Conservation (phyloP, 495 filamentous ascomycete genomes). For the Penicillium simplicissimum region DNA sequence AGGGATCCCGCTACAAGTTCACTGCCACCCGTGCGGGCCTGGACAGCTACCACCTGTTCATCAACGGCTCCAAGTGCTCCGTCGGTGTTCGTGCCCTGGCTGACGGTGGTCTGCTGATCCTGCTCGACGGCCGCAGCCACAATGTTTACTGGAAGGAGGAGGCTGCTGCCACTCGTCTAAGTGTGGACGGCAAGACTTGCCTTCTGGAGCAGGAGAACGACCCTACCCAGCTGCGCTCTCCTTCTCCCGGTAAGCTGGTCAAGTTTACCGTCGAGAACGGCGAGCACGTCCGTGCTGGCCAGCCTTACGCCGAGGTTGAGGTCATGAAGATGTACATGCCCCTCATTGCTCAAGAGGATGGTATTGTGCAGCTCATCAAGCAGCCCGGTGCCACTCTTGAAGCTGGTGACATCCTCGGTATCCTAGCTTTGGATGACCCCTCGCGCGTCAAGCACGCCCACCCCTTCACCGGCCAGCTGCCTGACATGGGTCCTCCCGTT, state of each 20-base stretch:
- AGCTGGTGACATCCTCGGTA: constrained; percentile 97
- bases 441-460: constrained; percentile 95
- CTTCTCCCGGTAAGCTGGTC: constrained; percentile 95
- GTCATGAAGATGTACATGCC: constrained; percentile 99
- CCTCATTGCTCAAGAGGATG: constrained; percentile 93
- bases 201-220: constrained; percentile 99
- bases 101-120: constrained; percentile 91
- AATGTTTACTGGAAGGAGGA: constrained; percentile 99
- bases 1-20: constrained; percentile 95
- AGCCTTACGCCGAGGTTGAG: constrained; percentile 95
- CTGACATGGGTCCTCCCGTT: constrained; percentile 80
- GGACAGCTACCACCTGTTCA: constrained; percentile 97
- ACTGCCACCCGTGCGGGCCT: constrained; percentile 89
- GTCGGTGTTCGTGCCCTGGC: constrained; percentile 90
- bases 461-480: constrained; percentile 91
- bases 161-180: constrained; percentile 89
- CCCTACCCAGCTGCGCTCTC: constrained; percentile 92
- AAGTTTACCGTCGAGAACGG: constrained; percentile 98
- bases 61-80: constrained; percentile 96
- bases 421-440: constrained; percentile 93
- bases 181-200: constrained; percentile 97
- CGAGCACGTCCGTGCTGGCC: constrained; percentile 88
- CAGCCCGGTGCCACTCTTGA: constrained; percentile 97
- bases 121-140: constrained; percentile 88
- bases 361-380: constrained; percentile 97